These are phyloP conservation scores for Lactarius vividus DNA, from an alignment of 768 basidiomycete species.

Conservation along the genomic window DNA sequence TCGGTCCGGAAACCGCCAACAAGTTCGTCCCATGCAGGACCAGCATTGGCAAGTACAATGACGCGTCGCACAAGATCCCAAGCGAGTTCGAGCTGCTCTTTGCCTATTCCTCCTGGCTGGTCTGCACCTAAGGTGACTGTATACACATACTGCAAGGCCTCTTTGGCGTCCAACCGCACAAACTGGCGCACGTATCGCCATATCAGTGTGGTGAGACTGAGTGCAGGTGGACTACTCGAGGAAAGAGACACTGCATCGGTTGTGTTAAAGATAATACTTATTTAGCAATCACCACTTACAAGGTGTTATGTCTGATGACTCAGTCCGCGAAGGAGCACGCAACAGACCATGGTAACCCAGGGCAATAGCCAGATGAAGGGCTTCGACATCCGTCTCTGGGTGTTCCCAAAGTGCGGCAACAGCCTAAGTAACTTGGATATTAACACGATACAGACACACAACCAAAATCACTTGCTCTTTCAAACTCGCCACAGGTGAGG, in stretches of 20 bases:
- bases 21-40: conserved; percentile 87
- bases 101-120: conserved; percentile 65
- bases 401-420: conserved; percentile 89
- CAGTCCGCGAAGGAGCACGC: conserved; percentile 74
- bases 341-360: conserved; percentile 92
- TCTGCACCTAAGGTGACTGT: conserved; percentile 78
- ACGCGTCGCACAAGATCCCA: conserved; percentile 80
- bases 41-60: conserved; percentile 73
- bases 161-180: conserved; percentile 87
- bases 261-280: neutral
- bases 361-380: conserved; percentile 89
- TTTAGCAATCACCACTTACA: conserved; percentile 43
- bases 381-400: conserved; percentile 84
- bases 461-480: conserved; percentile 55
- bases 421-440: conserved; percentile 50
- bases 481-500: conserved; percentile 92
- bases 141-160: conserved; percentile 93
- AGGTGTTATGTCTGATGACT: conserved; percentile 81
- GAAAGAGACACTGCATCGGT: conserved; percentile 60
- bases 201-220: conserved; percentile 80
- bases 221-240: conserved; percentile 62
- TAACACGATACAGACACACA: neutral
- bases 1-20: conserved; percentile 91
- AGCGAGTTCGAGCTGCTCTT: conserved; percentile 77
- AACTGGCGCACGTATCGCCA: conserved; percentile 94